Conservation (phyloP, 1,139 yeast species). For the Williopsis jadinii region DNA sequence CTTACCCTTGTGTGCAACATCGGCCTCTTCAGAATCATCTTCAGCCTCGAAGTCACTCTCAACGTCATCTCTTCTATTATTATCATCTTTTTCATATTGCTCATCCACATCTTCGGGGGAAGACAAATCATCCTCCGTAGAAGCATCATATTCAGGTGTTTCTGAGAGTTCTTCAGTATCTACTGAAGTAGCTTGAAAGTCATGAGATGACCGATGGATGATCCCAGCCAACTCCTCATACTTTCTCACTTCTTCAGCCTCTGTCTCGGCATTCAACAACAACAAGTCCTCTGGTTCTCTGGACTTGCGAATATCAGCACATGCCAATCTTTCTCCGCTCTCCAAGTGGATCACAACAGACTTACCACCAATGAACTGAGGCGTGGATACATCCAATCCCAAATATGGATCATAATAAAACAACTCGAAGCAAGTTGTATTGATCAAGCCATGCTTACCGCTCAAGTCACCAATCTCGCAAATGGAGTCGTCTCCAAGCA, state of each 20-base stretch:
- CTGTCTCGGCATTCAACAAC: conserved; percentile 19
- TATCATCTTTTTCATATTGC: too few species aligned
- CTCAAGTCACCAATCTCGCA: conserved; percentile 59
- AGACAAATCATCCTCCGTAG: background rate
- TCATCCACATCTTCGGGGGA: too few species aligned
- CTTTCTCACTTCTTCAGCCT: conserved; percentile 22
- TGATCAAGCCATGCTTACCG: conserved; percentile 56
- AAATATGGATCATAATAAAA: conserved; percentile 47
- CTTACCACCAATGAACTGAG: conserved; percentile 44
- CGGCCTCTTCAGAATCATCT: conserved; percentile 2
- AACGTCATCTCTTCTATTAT: conserved; percentile 1
- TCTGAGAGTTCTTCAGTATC: background rate
- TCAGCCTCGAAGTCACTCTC: background rate
- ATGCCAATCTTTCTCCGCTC: conserved; percentile 45
- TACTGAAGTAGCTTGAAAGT: conserved; percentile 1
- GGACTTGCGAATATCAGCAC: conserved; percentile 41
- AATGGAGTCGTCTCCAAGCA: conserved; percentile 39
- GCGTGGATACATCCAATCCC: conserved; percentile 40
- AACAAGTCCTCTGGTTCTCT: conserved; percentile 23
- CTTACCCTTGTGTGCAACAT: too few species aligned
- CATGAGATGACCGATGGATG: conserved; percentile 3
- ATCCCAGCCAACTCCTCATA: conserved; percentile 21
- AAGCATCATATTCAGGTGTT: background rate
- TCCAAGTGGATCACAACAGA: conserved; percentile 45
- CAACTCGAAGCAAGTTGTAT: conserved; percentile 48